Conservation (phyloP, 2,329 filamentous ascomycete species). For the Fusarium austroafricanum region DNA sequence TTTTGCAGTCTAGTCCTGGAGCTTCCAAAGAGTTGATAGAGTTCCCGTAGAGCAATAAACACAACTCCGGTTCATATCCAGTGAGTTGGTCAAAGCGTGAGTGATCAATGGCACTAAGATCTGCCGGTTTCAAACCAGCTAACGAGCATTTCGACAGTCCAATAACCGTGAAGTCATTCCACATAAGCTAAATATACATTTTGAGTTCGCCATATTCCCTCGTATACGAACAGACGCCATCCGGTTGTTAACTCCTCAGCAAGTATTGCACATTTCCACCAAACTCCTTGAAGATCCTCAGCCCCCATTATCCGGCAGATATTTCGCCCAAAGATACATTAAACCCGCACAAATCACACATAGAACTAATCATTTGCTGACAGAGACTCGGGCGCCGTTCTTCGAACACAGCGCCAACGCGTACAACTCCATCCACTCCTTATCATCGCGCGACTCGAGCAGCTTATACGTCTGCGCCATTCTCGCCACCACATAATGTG, state of each 20-base stretch:
- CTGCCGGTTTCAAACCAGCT: background rate
- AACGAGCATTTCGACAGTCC: too few relatives aligned
- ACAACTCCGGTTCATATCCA: background rate
- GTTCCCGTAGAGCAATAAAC: background rate
- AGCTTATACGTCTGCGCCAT: slow-evolving; percentile 50
- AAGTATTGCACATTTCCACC: background rate
- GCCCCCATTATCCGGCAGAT: background rate
- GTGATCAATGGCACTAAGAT: background rate
- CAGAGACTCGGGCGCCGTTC: slow-evolving; percentile 45
- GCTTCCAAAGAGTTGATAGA: background rate
- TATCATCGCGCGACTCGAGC: slow-evolving; percentile 46
- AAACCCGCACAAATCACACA: background rate
- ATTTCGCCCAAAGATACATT: background rate
- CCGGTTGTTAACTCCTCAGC: background rate
- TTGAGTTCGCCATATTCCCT: background rate
- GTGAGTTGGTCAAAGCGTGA: background rate
- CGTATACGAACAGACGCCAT: background rate
- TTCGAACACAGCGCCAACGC: slow-evolving; percentile 52
- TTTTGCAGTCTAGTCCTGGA: background rate
- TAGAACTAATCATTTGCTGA: slow-evolving; percentile 10
- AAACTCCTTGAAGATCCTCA: background rate
- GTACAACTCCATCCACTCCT: slow-evolving; percentile 51
- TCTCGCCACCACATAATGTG: slow-evolving; percentile 51
- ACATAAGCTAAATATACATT: background rate
- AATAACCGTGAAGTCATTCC: background rate